phyloP scores from a whole-genome alignment of 345 rosid genomes.

The Dimocarpus longan region DNA sequence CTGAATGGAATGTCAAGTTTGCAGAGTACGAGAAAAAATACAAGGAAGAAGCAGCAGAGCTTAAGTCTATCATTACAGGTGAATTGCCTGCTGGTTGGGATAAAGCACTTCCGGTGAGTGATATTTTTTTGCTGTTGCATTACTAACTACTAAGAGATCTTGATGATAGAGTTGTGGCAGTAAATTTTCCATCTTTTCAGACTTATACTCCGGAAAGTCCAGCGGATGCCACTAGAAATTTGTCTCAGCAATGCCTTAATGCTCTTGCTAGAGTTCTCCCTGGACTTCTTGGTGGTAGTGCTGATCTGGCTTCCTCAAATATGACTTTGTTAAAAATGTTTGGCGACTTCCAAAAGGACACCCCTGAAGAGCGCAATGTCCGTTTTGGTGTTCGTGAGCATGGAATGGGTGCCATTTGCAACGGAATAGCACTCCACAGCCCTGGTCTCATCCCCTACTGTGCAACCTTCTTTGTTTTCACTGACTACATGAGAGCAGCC shows the following conservation, averaged over 20 bases:
- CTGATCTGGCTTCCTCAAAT: conserved; percentile 98
- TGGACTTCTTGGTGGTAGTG: conserved; percentile 96
- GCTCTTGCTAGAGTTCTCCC: conserved; percentile 80
- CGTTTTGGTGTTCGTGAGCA: conserved; percentile 97
- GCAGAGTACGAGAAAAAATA: conserved; percentile 88
- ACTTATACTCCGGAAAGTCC: conserved; percentile 82
- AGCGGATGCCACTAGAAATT: conserved; percentile 93
- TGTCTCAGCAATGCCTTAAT: conserved; percentile 85
- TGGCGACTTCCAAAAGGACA: conserved; percentile 85
- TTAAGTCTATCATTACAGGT: conserved; percentile 74
- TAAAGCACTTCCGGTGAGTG: conserved; percentile 86
- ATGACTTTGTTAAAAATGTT: conserved; percentile 86
- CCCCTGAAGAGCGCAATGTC: conserved; percentile 89
- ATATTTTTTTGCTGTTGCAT: no score
- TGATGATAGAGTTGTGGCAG: no score
- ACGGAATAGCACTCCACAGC: conserved; percentile 90
- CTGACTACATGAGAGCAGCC: conserved; percentile 99
- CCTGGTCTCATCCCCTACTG: conserved; percentile 96
- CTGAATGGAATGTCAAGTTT: conserved; percentile 87
- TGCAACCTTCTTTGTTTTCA: conserved; percentile 98
- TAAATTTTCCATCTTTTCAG: conserved; percentile 33
- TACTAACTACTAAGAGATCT: no score
- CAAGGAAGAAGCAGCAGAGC: conserved; percentile 87
- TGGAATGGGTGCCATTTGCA: conserved; percentile 95
- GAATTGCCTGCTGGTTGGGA: conserved; percentile 95